These are phyloP conservation scores for Saccharomyces hybrid DNA, from an alignment of 1,139 yeast genomes.

Conservation along the genomic window DNA sequence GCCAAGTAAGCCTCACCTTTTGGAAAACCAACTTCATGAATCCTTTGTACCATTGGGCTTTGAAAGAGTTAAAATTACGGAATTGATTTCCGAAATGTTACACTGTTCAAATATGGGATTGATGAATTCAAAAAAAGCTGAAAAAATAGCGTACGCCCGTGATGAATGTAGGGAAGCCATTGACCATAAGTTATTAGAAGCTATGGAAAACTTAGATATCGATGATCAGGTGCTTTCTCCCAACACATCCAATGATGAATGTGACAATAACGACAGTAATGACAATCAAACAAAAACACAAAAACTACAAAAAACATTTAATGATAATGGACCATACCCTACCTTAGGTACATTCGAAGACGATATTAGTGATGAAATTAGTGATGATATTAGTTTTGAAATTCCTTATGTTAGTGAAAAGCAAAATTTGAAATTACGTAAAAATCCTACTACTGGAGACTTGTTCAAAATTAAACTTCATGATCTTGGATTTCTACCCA, in stretches of 20 bases:
- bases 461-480: conserved; percentile 74
- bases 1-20: conserved; percentile 4
- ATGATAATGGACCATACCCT: conserved; percentile 4
- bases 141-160: conserved; percentile 64
- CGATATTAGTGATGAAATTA: conserved; percentile 26
- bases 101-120: conserved; percentile 97
- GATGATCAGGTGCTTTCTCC: conserved; percentile 10
- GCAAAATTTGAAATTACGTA: conserved; percentile 53
- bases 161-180: conserved; percentile 54
- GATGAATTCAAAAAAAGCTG: conserved; percentile 79
- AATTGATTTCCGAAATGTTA: conserved; percentile 83
- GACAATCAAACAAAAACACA: neutral
- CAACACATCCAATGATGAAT: neutral
- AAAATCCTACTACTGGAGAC: conserved; percentile 82
- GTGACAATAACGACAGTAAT: neutral
- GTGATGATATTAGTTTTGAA: conserved; percentile 41
- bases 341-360: conserved; percentile 8
- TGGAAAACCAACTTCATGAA: conserved; percentile 27
- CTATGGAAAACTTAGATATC: conserved; percentile 33
- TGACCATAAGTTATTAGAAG: conserved; percentile 26
- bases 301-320: neutral
- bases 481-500: conserved; percentile 72
- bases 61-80: conserved; percentile 91
- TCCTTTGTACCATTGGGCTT: conserved; percentile 76
- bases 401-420: conserved; percentile 45